These are phyloP conservation scores for Eucalyptus decipiens DNA, from an alignment of 345 rosid genomes.

Conservation along the genomic window DNA sequence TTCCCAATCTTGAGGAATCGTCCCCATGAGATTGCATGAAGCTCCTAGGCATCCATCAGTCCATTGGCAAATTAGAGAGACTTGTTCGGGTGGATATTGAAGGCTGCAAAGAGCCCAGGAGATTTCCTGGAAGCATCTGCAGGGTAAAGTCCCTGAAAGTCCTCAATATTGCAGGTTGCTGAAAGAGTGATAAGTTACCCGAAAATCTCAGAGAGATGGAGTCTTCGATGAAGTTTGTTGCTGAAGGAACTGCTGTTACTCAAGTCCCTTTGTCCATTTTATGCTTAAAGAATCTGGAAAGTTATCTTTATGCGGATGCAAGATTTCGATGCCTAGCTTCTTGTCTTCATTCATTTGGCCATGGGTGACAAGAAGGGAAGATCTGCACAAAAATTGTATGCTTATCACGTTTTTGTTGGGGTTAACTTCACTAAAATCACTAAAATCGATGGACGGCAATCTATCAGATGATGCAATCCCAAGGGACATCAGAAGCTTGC, in stretches of 20 bases:
- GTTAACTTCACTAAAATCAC: background rate
- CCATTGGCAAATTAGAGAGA: background rate
- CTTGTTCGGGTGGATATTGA: background rate
- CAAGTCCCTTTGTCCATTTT: background rate
- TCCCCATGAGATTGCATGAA: background rate
- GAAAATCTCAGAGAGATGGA: background rate
- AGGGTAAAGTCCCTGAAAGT: background rate
- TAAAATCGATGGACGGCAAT: slow-evolving; percentile 1
- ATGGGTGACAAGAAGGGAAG: background rate
- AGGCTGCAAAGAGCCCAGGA: slow-evolving; percentile 6
- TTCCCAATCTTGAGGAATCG: background rate
- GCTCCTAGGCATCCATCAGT: background rate
- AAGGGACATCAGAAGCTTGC: background rate
- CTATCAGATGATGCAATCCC: background rate
- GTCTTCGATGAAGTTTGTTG: slow-evolving; percentile 2
- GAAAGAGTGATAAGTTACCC: background rate
- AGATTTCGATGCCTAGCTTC: background rate
- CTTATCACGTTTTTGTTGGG: background rate
- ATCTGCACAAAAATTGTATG: background rate
- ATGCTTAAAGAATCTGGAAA: background rate
- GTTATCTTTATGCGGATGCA: background rate
- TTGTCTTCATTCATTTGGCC: slow-evolving; percentile 1
- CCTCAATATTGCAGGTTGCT: slow-evolving; percentile 11
- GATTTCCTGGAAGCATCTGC: slow-evolving; percentile 4
- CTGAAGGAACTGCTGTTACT: background rate